Percentiles rank a stretch among this genome's conserved stretches.
Conservation (phyloP, 345 rosid species). For the Linum lewisii region DNA sequence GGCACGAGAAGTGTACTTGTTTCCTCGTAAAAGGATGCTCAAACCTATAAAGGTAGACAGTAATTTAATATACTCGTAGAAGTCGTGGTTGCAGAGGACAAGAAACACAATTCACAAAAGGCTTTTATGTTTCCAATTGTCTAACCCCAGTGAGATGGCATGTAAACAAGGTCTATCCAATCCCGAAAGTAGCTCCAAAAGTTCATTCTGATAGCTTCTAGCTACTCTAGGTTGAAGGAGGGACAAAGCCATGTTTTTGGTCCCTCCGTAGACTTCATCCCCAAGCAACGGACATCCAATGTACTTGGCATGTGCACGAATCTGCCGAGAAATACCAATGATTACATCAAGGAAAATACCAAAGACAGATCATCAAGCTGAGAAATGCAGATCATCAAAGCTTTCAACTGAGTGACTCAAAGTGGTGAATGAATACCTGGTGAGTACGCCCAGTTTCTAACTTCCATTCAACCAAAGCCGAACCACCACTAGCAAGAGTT, state of each 20-base stretch:
- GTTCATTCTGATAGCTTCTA: constrained; percentile 29
- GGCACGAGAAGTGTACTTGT: constrained; percentile 50
- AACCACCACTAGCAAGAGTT: constrained; percentile 64
- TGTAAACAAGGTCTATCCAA: constrained; percentile 91
- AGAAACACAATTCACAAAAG: too few species aligned
- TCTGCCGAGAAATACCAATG: constrained; percentile 30
- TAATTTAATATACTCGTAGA: not conserved
- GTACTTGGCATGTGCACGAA: constrained; percentile 90
- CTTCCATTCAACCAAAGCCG: constrained; percentile 92
- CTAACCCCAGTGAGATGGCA: constrained; percentile 79
- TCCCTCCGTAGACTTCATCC: constrained; percentile 85
- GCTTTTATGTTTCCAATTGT: constrained; percentile 14
- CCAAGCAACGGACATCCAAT: constrained; percentile 71
- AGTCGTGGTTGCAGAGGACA: too few species aligned
- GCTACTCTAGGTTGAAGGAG: constrained; percentile 49
- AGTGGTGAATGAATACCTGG: constrained; percentile 43
- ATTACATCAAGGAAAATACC: not conserved
- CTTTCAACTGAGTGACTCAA: not conserved
- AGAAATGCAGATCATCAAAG: not conserved
- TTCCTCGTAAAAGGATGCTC: constrained; percentile 58
- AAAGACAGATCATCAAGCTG: not conserved
- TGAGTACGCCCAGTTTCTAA: constrained; percentile 97
- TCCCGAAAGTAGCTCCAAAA: constrained; percentile 40
- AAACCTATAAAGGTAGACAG: constrained; percentile 37
- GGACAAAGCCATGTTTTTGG: constrained; percentile 68